These are phyloP conservation scores for Arctostaphylos glauca DNA, from an alignment of 148 eudicot species.

Conservation along the genomic window DNA sequence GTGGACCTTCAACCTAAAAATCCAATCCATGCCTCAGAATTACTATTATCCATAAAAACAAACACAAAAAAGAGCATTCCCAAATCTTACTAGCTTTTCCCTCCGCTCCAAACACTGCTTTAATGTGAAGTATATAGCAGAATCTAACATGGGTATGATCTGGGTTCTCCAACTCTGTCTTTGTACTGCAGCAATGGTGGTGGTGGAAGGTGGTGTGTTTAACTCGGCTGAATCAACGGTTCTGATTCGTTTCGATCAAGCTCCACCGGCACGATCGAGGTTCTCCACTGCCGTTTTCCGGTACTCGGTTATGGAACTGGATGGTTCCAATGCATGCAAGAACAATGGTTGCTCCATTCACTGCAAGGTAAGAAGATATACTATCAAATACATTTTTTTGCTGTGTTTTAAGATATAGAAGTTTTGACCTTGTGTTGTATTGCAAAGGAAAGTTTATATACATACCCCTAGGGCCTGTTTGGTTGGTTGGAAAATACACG, in stretches of 20 bases:
- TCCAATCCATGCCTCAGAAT: not conserved
- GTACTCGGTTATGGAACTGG: not conserved
- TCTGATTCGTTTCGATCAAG: slow-evolving; percentile 11
- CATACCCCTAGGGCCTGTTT: not conserved
- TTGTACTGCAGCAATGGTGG: slow-evolving; percentile 8
- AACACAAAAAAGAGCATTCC: not conserved
- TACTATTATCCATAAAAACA: not conserved
- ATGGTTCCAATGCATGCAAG: slow-evolving; percentile 7
- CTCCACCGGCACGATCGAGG: slow-evolving; percentile 17
- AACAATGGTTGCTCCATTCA: slow-evolving; percentile 14
- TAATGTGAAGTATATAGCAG: not conserved
- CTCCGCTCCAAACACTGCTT: not conserved
- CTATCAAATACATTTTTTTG: no score
- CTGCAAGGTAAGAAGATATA: slow-evolving; percentile 6
- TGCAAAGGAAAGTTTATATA: not conserved
- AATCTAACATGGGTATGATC: slow-evolving; percentile 9
- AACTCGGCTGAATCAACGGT: not conserved
- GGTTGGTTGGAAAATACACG: not conserved
- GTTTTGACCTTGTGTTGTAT: not conserved
- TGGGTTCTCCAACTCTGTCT: not conserved
- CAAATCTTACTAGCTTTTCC: not conserved
- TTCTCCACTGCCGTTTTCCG: slow-evolving; percentile 20
- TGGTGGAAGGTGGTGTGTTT: not conserved
- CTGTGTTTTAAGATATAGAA: not conserved
- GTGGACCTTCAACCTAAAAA: not conserved